Evolutionary conservation across 495 filamentous ascomycete genomes (phyloP).

Genomic region (Penicillium cataractarum): DNA sequence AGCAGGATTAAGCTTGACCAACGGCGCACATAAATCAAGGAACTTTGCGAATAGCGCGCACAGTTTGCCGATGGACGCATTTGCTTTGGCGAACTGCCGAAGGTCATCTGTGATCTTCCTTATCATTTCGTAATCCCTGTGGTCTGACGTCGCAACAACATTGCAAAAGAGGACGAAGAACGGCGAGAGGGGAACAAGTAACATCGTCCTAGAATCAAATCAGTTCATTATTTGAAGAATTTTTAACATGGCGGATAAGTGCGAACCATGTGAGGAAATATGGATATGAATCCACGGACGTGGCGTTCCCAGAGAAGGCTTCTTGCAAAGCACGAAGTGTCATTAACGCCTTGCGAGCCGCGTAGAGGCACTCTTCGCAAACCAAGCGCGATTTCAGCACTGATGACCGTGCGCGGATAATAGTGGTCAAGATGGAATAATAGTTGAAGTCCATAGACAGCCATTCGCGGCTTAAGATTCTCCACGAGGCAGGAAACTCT

Average conservation of each 20-base stretch:
- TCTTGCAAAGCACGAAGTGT: conserved; percentile 31
- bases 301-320: conserved; percentile 20
- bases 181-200: conserved; percentile 35
- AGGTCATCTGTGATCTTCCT: conserved; percentile 32
- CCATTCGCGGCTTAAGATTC: conserved; percentile 28
- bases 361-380: conserved; percentile 34
- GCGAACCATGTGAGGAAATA: conserved; percentile 38
- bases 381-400: conserved; percentile 29
- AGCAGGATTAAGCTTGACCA: conserved; percentile 18
- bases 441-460: conserved; percentile 38
- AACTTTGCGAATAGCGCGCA: conserved; percentile 37
- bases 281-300: conserved; percentile 30
- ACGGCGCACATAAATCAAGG: conserved; percentile 29
- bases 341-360: conserved; percentile 30
- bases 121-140: conserved; percentile 35
- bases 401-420: conserved; percentile 30
- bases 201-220: conserved; percentile 30
- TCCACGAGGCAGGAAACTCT: conserved; percentile 23
- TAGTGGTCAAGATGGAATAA: conserved; percentile 30
- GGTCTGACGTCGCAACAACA: conserved; percentile 36
- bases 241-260: background rate
- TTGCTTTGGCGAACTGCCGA: conserved; percentile 28
- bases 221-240: background rate
- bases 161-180: conserved; percentile 43
- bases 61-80: conserved; percentile 32